Conservation (phyloP, 176 grass and related monocot species). For the Paspalum vaginatum region DNA sequence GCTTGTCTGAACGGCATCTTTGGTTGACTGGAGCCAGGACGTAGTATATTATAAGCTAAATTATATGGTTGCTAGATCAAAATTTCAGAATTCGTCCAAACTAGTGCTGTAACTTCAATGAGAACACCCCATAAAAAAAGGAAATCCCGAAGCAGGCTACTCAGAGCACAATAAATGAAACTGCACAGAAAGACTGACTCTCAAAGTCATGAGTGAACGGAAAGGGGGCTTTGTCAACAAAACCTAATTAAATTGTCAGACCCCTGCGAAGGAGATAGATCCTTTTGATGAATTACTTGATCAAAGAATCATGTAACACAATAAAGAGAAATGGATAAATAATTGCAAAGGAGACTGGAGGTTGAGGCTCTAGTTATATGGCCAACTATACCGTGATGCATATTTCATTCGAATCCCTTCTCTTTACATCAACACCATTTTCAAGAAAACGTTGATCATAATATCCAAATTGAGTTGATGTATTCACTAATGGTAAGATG, state of each 20-base stretch:
- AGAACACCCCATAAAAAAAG: background rate
- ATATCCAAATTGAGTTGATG: slow-evolving; percentile 9
- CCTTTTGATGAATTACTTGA: background rate
- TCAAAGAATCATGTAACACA: background rate
- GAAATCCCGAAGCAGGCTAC: background rate
- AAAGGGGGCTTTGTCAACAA: background rate
- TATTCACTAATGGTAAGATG: background rate
- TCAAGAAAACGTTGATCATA: slow-evolving; percentile 9
- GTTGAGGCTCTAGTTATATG: background rate
- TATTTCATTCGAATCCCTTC: background rate
- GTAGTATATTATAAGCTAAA: background rate
- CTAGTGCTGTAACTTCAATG: slow-evolving; percentile 1
- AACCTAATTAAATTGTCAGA: background rate
- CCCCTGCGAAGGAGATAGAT: background rate
- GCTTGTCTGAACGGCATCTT: too few species aligned
- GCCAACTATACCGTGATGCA: background rate
- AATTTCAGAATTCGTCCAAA: background rate
- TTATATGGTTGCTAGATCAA: background rate
- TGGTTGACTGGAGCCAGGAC: too few species aligned
- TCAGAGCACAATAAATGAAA: background rate
- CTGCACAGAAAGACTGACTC: background rate
- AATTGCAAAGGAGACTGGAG: background rate
- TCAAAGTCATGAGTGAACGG: background rate
- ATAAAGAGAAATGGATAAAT: background rate
- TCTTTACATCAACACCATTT: background rate